Evolutionary conservation across 2,329 filamentous ascomycete species (phyloP), one percentile per base, ranked within the genome.

Genomic region (Colletotrichum sp.): DNA sequence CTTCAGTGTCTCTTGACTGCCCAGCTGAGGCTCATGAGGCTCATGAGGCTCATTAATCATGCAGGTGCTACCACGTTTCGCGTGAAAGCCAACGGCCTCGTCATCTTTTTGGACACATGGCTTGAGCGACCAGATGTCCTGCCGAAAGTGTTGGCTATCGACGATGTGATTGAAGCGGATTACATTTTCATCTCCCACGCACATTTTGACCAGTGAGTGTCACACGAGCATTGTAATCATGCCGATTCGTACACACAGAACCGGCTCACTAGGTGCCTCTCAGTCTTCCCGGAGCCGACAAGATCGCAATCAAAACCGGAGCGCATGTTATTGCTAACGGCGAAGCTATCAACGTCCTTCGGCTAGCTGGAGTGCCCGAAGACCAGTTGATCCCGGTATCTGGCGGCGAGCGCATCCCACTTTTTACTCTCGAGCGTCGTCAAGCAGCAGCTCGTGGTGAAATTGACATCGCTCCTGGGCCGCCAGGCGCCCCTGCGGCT

Each of bases 111-210:
- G 28, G 65, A 67, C 48, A 67, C 65, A 27, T 67, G 65, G 65
- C 43, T 67, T 13, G 65, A 67, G 10, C 65, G 65, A 8, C 65
- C 65, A 36, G 28, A 6, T 67, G 65, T 67, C 27, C 48, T 67
- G 27, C 48, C 56, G 13, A 64, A 62, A 48, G 13, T 48, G 13
- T 25, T 80, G 15, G 64, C 48, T 3, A 70, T 78, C 32, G 76
- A 79, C 28, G 77, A 80, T 28, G 78, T 81, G 6, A 34, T 30
- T 13, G 78, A 79, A 27, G 74, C 66, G 15, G 79, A 80, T 62
- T 80, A 81, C 43, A 80, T 80, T 13, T 78, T 80, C 69, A 80
- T 80, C 66, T 78, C 71, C 16, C 80, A 79, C 69, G 78, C 79
- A 16, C 78, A 80, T 66, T 80, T 80, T 74, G 79, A 80, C 55